A percentile compares a stretch with the other conserved stretches of the same genome.
Evolutionary conservation across 1,139 yeast genomes (phyloP).

Genomic region (Zygosaccharomyces pseudobailii): DNA sequence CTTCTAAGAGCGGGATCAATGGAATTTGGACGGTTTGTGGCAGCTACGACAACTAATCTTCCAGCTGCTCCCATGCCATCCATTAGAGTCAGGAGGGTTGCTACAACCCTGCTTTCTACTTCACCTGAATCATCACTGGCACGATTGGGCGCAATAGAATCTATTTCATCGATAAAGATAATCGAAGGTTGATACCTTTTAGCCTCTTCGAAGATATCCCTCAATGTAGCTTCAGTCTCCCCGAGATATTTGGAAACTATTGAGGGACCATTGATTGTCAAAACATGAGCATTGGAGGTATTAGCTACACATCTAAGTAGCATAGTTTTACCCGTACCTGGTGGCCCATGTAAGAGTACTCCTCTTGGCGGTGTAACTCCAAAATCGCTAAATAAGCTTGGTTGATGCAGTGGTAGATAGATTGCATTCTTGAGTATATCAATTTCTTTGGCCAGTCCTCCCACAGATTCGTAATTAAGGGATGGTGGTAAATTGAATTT

Average conservation of each 20-base stretch:
- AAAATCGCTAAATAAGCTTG: slow-evolving; percentile 71
- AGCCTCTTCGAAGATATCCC: slow-evolving; percentile 84
- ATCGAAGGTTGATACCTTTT: slow-evolving; percentile 78
- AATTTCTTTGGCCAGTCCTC: slow-evolving; percentile 72
- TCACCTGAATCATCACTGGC: slow-evolving; percentile 84
- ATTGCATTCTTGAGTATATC: slow-evolving; percentile 59
- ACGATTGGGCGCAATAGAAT: slow-evolving; percentile 80
- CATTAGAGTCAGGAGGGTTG: slow-evolving; percentile 81
- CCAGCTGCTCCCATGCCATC: slow-evolving; percentile 78
- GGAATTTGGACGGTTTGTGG: slow-evolving; percentile 74
- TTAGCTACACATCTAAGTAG: slow-evolving; percentile 75
- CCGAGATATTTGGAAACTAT: slow-evolving; percentile 90
- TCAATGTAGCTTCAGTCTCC: slow-evolving; percentile 79
- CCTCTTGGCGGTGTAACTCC: slow-evolving; percentile 94
- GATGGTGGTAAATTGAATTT: slow-evolving; percentile 40
- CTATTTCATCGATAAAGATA: slow-evolving; percentile 86
- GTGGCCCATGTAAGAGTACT: slow-evolving; percentile 85
- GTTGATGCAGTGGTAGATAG: slow-evolving; percentile 75
- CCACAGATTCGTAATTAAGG: slow-evolving; percentile 52
- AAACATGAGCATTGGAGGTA: slow-evolving; percentile 68
- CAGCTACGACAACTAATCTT: slow-evolving; percentile 71
- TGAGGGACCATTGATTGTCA: slow-evolving; percentile 85
- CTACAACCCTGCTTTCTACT: slow-evolving; percentile 83
- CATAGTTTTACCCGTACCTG: slow-evolving; percentile 97
- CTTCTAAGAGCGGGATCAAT: slow-evolving; percentile 85